Conservation (phyloP, 1,139 yeast genomes). For the Suhomyces panamericanus region DNA sequence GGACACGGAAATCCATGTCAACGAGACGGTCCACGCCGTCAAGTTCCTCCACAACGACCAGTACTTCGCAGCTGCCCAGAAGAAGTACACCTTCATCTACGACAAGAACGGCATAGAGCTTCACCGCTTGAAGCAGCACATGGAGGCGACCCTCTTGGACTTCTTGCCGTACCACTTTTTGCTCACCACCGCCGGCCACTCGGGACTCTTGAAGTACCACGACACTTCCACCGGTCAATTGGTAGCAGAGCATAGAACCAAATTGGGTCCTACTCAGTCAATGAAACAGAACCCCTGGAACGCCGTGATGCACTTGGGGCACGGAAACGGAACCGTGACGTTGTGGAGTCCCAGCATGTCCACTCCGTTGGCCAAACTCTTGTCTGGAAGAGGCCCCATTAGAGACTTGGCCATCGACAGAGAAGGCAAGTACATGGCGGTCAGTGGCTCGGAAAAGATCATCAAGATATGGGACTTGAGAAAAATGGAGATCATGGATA, state of each 20-base stretch:
- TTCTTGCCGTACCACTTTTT: slow-evolving; percentile 92
- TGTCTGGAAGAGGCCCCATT: slow-evolving; percentile 83
- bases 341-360: slow-evolving; percentile 93
- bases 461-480: slow-evolving; percentile 94
- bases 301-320: slow-evolving; percentile 93
- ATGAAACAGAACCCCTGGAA: slow-evolving; percentile 94
- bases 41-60: slow-evolving; percentile 90
- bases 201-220: slow-evolving; percentile 87
- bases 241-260: slow-evolving; percentile 81
- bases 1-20: slow-evolving; percentile 77
- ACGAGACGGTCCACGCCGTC: slow-evolving; percentile 89
- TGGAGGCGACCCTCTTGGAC: slow-evolving; percentile 80
- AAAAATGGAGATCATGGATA: slow-evolving; percentile 72
- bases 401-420: slow-evolving; percentile 85
- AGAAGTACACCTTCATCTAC: slow-evolving; percentile 88
- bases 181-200: slow-evolving; percentile 81
- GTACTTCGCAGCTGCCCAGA: slow-evolving; percentile 95
- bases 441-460: slow-evolving; percentile 82
- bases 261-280: slow-evolving; percentile 84
- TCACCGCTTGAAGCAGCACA: slow-evolving; percentile 86
- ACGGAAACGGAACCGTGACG: slow-evolving; percentile 88
- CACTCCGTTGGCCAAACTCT: slow-evolving; percentile 80
- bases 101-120: slow-evolving; percentile 90
- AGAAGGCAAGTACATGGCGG: slow-evolving; percentile 93
- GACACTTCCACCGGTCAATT: slow-evolving; percentile 92